Conservation (phyloP, 2,329 filamentous ascomycete genomes). For the Xylariaceae sp. region DNA sequence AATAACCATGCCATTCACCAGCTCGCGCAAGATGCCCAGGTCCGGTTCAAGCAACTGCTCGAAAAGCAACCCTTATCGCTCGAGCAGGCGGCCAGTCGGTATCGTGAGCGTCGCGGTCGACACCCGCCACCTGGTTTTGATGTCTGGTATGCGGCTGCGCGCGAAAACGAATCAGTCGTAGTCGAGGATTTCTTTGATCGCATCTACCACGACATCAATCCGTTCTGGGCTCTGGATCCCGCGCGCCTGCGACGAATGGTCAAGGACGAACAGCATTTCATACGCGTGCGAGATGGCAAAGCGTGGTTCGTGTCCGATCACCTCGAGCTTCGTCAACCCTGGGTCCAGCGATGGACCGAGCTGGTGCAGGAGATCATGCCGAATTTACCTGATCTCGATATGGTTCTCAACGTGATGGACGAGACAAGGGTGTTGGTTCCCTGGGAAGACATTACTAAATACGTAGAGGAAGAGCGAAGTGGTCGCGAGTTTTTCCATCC, state of each 20-base stretch:
- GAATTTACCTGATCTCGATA: conserved; percentile 58
- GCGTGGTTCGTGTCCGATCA: conserved; percentile 33
- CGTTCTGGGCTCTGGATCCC: conserved; percentile 53
- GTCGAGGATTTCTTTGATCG: conserved; percentile 61
- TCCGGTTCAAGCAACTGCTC: conserved; percentile 39
- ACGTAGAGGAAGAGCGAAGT: conserved; percentile 44
- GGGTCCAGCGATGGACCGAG: conserved; percentile 43
- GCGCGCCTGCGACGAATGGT: conserved; percentile 37
- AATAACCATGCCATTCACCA: conserved; percentile 43
- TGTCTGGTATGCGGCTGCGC: conserved; percentile 51
- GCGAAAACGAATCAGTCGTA: conserved; percentile 45
- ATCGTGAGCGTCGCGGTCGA: conserved; percentile 50
- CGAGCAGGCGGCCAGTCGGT: conserved; percentile 47
- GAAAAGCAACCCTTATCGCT: conserved; percentile 43
- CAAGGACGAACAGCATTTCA: conserved; percentile 38
- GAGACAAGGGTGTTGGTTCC: conserved; percentile 58
- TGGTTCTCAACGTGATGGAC: conserved; percentile 61
- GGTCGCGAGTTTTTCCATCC: conserved; percentile 40
- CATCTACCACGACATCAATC: conserved; percentile 56
- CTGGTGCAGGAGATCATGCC: conserved; percentile 46
- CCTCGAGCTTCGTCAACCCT: conserved; percentile 32
- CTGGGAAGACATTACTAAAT: conserved; percentile 49
- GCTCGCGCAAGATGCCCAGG: conserved; percentile 42
- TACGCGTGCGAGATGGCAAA: conserved; percentile 43
- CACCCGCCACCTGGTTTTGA: conserved; percentile 60